These are phyloP conservation scores for Kockovaella imperatae DNA, from an alignment of 768 basidiomycete species.

Conservation along the genomic window DNA sequence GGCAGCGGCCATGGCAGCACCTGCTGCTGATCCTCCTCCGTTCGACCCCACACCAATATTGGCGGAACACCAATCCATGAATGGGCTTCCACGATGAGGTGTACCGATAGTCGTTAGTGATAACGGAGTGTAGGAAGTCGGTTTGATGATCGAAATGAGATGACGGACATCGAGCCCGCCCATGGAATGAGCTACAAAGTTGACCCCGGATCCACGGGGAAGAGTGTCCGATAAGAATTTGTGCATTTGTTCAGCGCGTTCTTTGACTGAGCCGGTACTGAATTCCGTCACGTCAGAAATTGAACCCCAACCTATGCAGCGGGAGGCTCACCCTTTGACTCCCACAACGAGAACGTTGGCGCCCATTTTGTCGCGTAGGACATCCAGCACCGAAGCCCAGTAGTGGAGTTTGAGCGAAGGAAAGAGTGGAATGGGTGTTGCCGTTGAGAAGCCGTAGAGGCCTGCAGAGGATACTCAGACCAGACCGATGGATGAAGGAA, in stretches of 20 bases:
- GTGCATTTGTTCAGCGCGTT: conserved; percentile 70
- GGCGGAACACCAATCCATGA: conserved; percentile 99
- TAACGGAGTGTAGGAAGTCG: conserved; percentile 71
- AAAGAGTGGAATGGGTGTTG: conserved; percentile 66
- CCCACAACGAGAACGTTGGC: conserved; percentile 94
- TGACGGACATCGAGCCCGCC: conserved; percentile 92
- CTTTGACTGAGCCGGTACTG: conserved; percentile 82
- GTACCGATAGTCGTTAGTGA: conserved; percentile 85
- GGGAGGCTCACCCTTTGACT: conserved; percentile 68
- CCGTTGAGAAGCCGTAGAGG: conserved; percentile 88
- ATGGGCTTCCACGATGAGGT: conserved; percentile 91
- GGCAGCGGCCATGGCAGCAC: conserved; percentile 29
- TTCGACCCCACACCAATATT: conserved; percentile 77
- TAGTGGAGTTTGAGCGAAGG: conserved; percentile 83
- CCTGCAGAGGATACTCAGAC: conserved; percentile 50
- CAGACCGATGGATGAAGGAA: not conserved
- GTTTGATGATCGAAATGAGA: conserved; percentile 76
- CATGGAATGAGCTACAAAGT: conserved; percentile 96
- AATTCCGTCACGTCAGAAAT: not conserved
- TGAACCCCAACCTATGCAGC: not conserved
- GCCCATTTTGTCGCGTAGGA: conserved; percentile 70
- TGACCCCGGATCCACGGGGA: conserved; percentile 64
- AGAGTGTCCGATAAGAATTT: conserved; percentile 60
- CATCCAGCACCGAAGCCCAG: conserved; percentile 78
- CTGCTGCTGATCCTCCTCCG: conserved; percentile 14